These are phyloP conservation scores for Allantophomopsis lycopodina DNA, from an alignment of 2,329 filamentous ascomycete genomes.

Conservation along the genomic window DNA sequence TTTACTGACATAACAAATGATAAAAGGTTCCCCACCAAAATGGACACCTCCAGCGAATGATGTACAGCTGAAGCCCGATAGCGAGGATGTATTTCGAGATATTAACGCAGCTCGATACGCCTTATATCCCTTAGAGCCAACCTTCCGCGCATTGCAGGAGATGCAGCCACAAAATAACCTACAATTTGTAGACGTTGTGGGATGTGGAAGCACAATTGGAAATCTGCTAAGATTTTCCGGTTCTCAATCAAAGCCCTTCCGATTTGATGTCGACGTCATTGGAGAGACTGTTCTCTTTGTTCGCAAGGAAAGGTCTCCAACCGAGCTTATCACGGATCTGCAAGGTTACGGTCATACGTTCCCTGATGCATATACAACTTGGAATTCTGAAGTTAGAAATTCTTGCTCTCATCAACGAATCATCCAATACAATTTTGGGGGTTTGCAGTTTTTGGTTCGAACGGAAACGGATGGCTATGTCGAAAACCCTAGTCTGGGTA, in stretches of 20 bases:
- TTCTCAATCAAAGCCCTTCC: conserved; percentile 31
- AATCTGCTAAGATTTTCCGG: conserved; percentile 44
- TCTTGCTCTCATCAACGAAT: conserved; percentile 51
- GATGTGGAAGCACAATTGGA: conserved; percentile 45
- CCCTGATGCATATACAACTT: conserved; percentile 50
- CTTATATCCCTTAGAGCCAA: conserved; percentile 24
- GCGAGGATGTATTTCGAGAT: conserved; percentile 28
- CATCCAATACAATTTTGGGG: conserved; percentile 41
- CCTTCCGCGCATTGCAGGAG: conserved; percentile 23
- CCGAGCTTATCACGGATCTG: conserved; percentile 38
- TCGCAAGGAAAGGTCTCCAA: conserved; percentile 45
- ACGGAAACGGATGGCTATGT: conserved; percentile 46
- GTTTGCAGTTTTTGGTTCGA: conserved; percentile 34
- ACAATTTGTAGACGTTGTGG: conserved; percentile 35
- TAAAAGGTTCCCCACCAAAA: conserved; percentile 30
- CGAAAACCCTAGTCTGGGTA: not conserved
- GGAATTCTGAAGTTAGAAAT: conserved; percentile 35
- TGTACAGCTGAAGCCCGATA: conserved; percentile 25
- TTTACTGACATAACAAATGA: conserved; percentile 3
- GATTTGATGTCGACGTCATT: conserved; percentile 42
- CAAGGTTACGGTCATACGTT: conserved; percentile 53
- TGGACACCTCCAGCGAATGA: conserved; percentile 30
- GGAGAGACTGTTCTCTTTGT: conserved; percentile 47
- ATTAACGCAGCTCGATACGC: conserved; percentile 26
- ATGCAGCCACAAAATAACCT: conserved; percentile 21